Percentiles rank a stretch among this genome's conserved stretches.
These are phyloP conservation scores for Clausena lansium DNA, from an alignment of 345 rosid genomes.

Conservation along the genomic window DNA sequence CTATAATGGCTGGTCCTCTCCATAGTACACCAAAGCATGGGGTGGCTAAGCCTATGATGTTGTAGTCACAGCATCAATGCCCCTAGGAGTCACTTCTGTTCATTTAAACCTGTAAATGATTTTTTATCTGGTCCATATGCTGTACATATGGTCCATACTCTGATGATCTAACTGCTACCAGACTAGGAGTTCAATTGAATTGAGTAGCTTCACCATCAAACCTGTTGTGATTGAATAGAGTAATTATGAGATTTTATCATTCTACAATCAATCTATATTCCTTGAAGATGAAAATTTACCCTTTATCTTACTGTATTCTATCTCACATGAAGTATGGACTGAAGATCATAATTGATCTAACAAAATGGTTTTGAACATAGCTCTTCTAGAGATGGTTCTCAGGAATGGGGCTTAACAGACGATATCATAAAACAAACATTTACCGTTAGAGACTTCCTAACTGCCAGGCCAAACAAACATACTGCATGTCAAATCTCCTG, in stretches of 20 bases:
- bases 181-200: too few species aligned
- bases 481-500: background rate
- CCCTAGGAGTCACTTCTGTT: background rate
- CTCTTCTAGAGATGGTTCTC: conserved; percentile 55
- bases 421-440: conserved; percentile 44
- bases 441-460: conserved; percentile 45
- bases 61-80: background rate
- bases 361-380: conserved; percentile 63
- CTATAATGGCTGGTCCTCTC: background rate
- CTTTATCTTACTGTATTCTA: background rate
- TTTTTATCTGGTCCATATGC: background rate
- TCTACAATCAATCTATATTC: conserved; percentile 2
- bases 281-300: background rate
- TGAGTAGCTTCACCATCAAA: background rate
- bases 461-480: conserved; percentile 33
- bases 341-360: conserved; percentile 46
- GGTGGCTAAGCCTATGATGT: background rate
- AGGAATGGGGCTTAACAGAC: conserved; percentile 56
- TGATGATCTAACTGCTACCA: background rate
- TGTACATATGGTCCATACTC: background rate
- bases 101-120: background rate
- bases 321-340: conserved; percentile 41
- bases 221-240: background rate
- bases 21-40: background rate
- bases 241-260: background rate